These are phyloP conservation scores for Misopates orontium DNA, from an alignment of 257 asterid species.

Conservation along the genomic window DNA sequence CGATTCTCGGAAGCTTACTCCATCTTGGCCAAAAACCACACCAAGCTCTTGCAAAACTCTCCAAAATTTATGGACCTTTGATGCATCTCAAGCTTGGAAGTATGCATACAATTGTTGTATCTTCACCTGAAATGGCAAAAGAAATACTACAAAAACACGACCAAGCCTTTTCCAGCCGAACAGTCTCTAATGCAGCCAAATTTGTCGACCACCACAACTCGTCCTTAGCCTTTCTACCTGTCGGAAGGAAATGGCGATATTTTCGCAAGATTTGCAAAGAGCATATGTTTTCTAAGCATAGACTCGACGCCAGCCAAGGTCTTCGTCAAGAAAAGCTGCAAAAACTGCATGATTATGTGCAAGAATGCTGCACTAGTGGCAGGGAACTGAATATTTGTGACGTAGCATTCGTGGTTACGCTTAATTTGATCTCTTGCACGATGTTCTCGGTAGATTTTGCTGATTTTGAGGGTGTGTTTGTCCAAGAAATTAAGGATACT, in stretches of 20 bases:
- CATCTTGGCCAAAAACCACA: no score
- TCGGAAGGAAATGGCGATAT: slow-evolving; percentile 9
- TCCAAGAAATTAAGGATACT: slow-evolving; percentile 22
- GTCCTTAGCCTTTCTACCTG: slow-evolving; percentile 21
- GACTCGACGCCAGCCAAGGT: slow-evolving; percentile 28
- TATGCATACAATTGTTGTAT: slow-evolving; percentile 9
- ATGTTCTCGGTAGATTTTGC: slow-evolving; percentile 20
- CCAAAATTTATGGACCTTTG: slow-evolving; percentile 12
- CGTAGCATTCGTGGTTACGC: slow-evolving; percentile 22
- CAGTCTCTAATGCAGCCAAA: background rate
- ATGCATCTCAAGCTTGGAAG: slow-evolving; percentile 28
- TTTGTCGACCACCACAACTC: slow-evolving; percentile 16
- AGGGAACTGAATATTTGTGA: slow-evolving; percentile 18
- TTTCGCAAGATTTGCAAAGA: slow-evolving; percentile 25
- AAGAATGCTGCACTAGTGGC: background rate
- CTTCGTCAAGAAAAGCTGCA: slow-evolving; percentile 29
- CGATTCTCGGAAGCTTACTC: no score
- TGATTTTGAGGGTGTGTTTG: background rate
- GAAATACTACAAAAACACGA: slow-evolving; percentile 27
- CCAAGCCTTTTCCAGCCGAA: slow-evolving; percentile 13
- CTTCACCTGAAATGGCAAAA: slow-evolving; percentile 18
- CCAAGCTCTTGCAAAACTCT: no score
- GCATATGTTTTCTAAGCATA: background rate
- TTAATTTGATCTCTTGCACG: slow-evolving; percentile 21
- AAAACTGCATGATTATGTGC: slow-evolving; percentile 18